phyloP scores from a whole-genome alignment of 1,139 yeast species.

The Nadsonia commutata region DNA sequence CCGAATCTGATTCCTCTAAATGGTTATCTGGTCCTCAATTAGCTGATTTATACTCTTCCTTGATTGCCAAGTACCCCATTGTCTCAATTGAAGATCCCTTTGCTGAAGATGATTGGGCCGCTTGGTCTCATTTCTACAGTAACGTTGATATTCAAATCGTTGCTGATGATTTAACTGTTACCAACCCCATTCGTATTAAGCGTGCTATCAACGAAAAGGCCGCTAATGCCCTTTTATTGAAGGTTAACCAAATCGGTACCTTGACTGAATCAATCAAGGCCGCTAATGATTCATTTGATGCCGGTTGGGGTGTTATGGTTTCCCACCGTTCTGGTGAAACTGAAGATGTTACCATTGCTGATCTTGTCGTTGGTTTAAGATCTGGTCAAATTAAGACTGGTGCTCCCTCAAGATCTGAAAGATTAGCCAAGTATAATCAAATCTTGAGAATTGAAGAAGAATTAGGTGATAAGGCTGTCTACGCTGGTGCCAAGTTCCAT shows the following conservation, averaged over 20 bases:
- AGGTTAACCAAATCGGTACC: slow-evolving; percentile 84
- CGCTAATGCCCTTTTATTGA: slow-evolving; percentile 82
- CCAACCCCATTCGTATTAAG: slow-evolving; percentile 87
- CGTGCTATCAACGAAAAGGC: slow-evolving; percentile 92
- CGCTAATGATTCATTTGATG: slow-evolving; percentile 69
- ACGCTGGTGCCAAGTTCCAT: slow-evolving; percentile 71
- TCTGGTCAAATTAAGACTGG: slow-evolving; percentile 97
- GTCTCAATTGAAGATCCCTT: slow-evolving; percentile 96
- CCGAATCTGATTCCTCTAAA: slow-evolving; percentile 73
- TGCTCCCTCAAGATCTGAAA: slow-evolving; percentile 98
- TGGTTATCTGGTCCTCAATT: slow-evolving; percentile 81
- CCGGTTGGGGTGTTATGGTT: slow-evolving; percentile 90
- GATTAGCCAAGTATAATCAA: slow-evolving; percentile 83
- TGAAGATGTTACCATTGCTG: slow-evolving; percentile 96
- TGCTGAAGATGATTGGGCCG: slow-evolving; percentile 98
- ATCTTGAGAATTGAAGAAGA: slow-evolving; percentile 95
- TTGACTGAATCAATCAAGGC: slow-evolving; percentile 75
- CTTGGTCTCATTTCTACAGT: slow-evolving; percentile 77
- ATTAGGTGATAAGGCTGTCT: slow-evolving; percentile 88
- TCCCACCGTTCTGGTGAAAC: slow-evolving; percentile 99
- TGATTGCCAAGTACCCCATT: slow-evolving; percentile 83
- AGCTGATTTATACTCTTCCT: slow-evolving; percentile 64
- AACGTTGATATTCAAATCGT: slow-evolving; percentile 67
- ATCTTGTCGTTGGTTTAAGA: slow-evolving; percentile 91
- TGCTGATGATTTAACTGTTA: slow-evolving; percentile 94